Conservation (phyloP, 176 grass and related monocot species). For the Pontederia paniculata region DNA sequence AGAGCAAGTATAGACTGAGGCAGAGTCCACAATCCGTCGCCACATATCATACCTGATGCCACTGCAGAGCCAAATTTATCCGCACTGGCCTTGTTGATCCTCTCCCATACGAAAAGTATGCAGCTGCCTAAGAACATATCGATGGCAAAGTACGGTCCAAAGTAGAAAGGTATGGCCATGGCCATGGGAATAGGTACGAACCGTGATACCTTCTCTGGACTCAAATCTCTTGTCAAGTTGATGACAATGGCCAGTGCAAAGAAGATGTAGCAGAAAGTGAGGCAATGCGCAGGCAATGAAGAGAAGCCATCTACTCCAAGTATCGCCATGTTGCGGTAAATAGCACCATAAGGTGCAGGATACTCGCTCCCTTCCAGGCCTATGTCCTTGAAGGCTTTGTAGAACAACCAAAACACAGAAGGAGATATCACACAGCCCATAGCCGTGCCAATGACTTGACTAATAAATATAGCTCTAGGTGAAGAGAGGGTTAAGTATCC, state of each 20-base stretch:
- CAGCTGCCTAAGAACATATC: conserved; percentile 27
- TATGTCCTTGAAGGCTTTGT: conserved; percentile 23
- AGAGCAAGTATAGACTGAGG: conserved; percentile 24
- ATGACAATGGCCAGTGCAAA: conserved; percentile 14
- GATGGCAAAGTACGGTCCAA: conserved; percentile 27
- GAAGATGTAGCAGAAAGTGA: conserved; percentile 23
- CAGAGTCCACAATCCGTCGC: conserved; percentile 24
- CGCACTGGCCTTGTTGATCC: conserved; percentile 16
- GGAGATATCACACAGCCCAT: conserved; percentile 31
- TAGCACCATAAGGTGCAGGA: conserved; percentile 18
- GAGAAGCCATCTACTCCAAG: conserved; percentile 23
- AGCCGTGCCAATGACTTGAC: conserved; percentile 22
- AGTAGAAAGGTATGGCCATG: conserved; percentile 31
- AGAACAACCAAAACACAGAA: conserved; percentile 30
- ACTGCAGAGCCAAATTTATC: conserved; percentile 15
- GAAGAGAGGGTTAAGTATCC: conserved; percentile 28
- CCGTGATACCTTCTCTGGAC: conserved; percentile 3
- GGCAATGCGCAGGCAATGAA: conserved; percentile 21
- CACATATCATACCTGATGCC: conserved; percentile 25
- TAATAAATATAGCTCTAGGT: conserved; percentile 26
- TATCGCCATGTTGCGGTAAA: conserved; percentile 24
- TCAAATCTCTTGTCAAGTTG: conserved; percentile 22
- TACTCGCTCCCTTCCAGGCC: conserved; percentile 13
- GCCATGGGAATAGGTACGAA: conserved; percentile 32
- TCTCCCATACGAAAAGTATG: conserved; percentile 25